Evolutionary conservation across 371 early-diverging fungal species (phyloP).

Genomic region (Modicella reniformis): DNA sequence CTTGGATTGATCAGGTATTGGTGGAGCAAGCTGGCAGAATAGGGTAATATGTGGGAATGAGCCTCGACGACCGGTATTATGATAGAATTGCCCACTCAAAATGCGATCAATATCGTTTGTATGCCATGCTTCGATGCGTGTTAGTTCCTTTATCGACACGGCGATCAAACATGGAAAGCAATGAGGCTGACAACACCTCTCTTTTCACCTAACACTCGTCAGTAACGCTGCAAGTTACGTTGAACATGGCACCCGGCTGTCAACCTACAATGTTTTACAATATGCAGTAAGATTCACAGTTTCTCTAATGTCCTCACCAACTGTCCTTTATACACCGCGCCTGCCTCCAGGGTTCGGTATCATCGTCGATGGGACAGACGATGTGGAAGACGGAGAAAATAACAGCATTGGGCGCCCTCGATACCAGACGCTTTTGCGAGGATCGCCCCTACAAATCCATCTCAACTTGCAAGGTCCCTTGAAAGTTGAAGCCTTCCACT

Average conservation of each 20-base stretch:
- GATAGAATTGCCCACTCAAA: constrained; percentile 47
- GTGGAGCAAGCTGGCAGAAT: constrained; percentile 17
- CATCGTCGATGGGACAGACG: constrained; percentile 14
- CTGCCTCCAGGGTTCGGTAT: constrained; percentile 33
- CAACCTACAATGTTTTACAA: constrained; percentile 21
- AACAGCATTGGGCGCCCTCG: too few species aligned
- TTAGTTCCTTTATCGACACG: neutral
- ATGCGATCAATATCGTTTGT: constrained; percentile 37
- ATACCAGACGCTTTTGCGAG: too few species aligned
- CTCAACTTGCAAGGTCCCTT: neutral
- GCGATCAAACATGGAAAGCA: neutral
- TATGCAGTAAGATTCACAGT: neutral
- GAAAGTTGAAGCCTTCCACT: too few species aligned
- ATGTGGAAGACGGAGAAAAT: constrained; percentile 10
- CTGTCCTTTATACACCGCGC: constrained; percentile 24
- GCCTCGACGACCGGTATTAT: constrained; percentile 27
- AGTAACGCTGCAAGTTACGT: constrained; percentile 41
- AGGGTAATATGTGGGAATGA: constrained; percentile 30
- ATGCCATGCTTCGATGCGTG: constrained; percentile 9
- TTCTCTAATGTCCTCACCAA: neutral
- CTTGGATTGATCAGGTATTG: neutral
- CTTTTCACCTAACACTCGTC: neutral
- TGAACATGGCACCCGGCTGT: constrained; percentile 18
- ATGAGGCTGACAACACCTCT: neutral
- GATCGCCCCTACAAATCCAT: neutral